These are phyloP conservation scores for Auxenochlorella protothecoides DNA, from an alignment of 139 green algal species.

Conservation along the genomic window DNA sequence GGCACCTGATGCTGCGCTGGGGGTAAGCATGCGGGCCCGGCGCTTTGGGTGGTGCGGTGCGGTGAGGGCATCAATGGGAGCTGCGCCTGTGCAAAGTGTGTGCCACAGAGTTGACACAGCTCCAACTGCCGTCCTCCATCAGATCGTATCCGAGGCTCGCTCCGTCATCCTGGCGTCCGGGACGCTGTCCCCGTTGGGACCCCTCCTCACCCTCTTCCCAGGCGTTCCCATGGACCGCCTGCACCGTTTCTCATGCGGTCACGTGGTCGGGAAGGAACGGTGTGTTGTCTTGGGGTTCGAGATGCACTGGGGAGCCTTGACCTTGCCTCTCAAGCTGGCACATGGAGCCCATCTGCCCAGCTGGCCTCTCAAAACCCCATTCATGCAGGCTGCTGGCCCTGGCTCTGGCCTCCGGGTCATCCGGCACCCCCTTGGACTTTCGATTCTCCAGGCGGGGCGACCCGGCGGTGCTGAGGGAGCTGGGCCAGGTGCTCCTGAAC, in stretches of 20 bases:
- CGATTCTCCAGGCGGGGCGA: conserved; percentile 27
- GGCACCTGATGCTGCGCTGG: too few species aligned
- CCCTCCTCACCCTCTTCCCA: conserved; percentile 50
- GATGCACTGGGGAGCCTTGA: background rate
- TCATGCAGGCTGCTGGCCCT: conserved; percentile 20
- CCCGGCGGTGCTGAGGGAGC: conserved; percentile 47
- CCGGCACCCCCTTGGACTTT: conserved; percentile 57
- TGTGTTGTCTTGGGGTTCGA: background rate
- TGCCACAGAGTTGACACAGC: too few species aligned
- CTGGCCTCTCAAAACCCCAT: background rate
- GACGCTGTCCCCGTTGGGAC: conserved; percentile 70
- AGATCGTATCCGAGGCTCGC: conserved; percentile 18
- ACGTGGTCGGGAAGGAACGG: conserved; percentile 57
- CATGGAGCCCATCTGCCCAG: background rate
- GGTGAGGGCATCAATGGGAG: too few species aligned
- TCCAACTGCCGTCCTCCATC: too few species aligned
- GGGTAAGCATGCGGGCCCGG: too few species aligned
- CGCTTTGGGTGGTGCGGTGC: too few species aligned
- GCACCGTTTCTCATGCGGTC: conserved; percentile 70
- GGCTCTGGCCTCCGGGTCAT: conserved; percentile 31
- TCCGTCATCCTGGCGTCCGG: conserved; percentile 83
- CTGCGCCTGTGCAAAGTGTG: too few species aligned
- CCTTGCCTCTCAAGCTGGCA: background rate
- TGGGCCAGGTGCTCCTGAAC: conserved; percentile 64
- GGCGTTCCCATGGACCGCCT: conserved; percentile 19